Evolutionary conservation across 768 basidiomycete species (phyloP), one percentile per base, ranked within the genome.

Genomic region (Macrocybe gigantea): DNA sequence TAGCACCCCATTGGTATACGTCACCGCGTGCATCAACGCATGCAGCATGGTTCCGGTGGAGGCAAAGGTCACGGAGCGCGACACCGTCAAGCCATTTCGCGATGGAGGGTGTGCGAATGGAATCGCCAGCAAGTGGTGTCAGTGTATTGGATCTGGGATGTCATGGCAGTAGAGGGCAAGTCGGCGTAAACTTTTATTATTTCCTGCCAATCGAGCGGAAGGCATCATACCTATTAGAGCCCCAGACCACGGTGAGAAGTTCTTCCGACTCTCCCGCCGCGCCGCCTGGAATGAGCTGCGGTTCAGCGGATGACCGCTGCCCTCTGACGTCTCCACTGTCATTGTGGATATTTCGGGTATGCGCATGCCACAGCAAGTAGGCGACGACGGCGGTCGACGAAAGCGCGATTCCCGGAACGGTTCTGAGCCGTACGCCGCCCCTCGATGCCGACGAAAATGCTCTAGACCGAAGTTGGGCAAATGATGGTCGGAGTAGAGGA

Each of bases 1-100:
- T 83, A 37, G 74, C 71, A 0, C 89, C 89, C 89, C 89, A 93
- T 55, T 91, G 88, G 56, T 88, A 86, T 2, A 90, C 82, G 55
- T 93, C 83, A 22, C 90, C 91, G 33, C 77, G 73, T 6, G 79
- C 80, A 57, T 92, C 88, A 13, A 92, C 78, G 52, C 86, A 89
- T 10, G 82, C 88, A 1, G 80, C 86, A 52, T 86, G 80, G 32
- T 65, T 68, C 48, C 77, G 71, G 45, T 89, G 82, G 29, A 92
- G 64, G 9, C 74, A 80, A 34, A 92, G 60, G 57, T 92, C 88
- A 7, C 88, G 79, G 10, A 93, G 70, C 4, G 88, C 86, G 41
- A 83, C 72, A 48, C 78, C 77, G 44, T 82, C 71, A 32, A 93
- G 66, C 78, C 83, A 87, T 14, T 65, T 62, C 1, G 69, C 75